phyloP scores from a whole-genome alignment of 2,329 filamentous ascomycete species.

The Amauroascus verrucosus region DNA sequence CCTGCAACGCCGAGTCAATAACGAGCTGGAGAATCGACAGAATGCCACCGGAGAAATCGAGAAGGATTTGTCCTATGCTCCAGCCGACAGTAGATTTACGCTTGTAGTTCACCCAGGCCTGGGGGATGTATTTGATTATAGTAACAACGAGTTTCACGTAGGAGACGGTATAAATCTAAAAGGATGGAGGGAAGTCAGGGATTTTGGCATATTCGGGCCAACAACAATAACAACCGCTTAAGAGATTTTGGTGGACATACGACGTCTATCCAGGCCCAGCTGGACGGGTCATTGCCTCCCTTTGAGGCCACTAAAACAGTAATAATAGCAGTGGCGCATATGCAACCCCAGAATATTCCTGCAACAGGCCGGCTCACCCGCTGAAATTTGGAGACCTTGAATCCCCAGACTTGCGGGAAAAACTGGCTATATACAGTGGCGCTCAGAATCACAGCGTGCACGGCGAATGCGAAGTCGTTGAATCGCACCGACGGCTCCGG shows the following conservation, averaged over 20 bases:
- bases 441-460: conserved; percentile 66
- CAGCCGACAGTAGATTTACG: conserved; percentile 80
- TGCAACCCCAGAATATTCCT: conserved; percentile 58
- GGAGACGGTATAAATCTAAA: conserved; percentile 57
- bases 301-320: conserved; percentile 34
- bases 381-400: conserved; percentile 49
- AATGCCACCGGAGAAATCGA: conserved; percentile 72
- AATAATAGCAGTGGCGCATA: conserved; percentile 37
- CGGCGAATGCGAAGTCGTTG: conserved; percentile 83
- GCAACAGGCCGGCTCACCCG: conserved; percentile 52
- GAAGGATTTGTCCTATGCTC: conserved; percentile 72
- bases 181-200: conserved; percentile 15
- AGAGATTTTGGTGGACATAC: conserved; percentile 41
- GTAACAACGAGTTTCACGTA: conserved; percentile 87
- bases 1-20: conserved; percentile 73
- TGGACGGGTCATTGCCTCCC: conserved; percentile 38
- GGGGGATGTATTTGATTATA: conserved; percentile 84
- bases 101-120: conserved; percentile 70
- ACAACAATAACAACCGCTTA: no score
- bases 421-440: conserved; percentile 69
- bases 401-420: conserved; percentile 62
- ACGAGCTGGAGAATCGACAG: conserved; percentile 71
- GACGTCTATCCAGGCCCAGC: conserved; percentile 57
- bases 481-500: conserved; percentile 73
- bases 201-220: no score